Base-by-base conservation (phyloP, 805 yeast genomes). In the Candida sakaeoensis region DNA sequence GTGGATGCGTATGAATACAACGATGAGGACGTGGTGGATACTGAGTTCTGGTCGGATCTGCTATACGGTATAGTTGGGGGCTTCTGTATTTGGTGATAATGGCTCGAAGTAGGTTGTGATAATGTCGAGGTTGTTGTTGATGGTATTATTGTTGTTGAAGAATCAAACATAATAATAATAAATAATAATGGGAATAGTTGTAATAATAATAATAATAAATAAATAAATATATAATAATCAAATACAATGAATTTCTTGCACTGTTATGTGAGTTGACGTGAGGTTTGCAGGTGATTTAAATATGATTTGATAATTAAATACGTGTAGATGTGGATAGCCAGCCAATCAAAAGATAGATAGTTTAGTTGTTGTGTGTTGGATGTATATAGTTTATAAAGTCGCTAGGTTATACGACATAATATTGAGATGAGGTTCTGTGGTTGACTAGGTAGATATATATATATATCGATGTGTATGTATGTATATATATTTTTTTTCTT, bases 111-210 rank as follows among this genome's bases (percentile, higher is more conserved):
- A 9, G 23, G 23, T 5, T 12, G 4, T n/a, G 28, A 22, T 5
- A 8, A 12, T 22, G 17, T 3, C 13, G 22, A 4, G 8, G 26
- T 22, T 31, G 34, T 22, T n/a, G n/a, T 21, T 33, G 36, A 10
- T 5, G 18, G 10, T 32, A 13, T 32, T 32, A 7, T 32, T n/a
- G 29, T 23, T 33, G 36, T 24, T 22, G 36, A 33, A 9, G 36
- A 33, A 33, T 32, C 35, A 32, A 32, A 32, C 35, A 32, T 32
- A 32, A 32, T 32, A 32, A 8, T 16, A 17, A 30, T 30, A 17
- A 17, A 10, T 18, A n/a, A n/a, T n/a, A 23, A 23, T 23, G 10
- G 8, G 13, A 26, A 26, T 26, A 26, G 13, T 26, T 26, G 10
- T 8, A 8, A 23, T 23, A 8, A 23, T 23, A 23, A 27, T n/a